phyloP scores from a whole-genome alignment of 306 rosid genomes.

The Fagus crenata region DNA sequence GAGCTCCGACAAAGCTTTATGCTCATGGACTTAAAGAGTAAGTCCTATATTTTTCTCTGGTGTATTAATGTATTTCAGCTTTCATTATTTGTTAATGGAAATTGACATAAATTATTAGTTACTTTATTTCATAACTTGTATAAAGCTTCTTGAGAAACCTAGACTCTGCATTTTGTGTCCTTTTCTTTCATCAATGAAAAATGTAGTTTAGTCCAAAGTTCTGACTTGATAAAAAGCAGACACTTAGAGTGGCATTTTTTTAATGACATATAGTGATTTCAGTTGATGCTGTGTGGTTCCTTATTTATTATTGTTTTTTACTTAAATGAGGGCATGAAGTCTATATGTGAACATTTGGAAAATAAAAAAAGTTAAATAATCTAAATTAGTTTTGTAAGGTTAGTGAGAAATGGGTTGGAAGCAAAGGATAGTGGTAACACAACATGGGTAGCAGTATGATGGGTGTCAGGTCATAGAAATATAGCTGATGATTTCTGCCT shows the following conservation, averaged over 20 bases:
- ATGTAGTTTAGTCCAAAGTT: not conserved
- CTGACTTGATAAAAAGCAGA: not conserved
- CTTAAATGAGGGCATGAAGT: not conserved
- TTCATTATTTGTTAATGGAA: not conserved
- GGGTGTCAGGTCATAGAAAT: conserved; percentile 3
- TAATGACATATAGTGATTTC: not conserved
- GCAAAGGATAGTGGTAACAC: too few species aligned
- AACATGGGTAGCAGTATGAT: not conserved
- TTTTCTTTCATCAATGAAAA: not conserved
- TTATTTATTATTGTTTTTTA: not conserved
- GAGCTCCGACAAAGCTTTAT: conserved; percentile 68
- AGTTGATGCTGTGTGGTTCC: not conserved
- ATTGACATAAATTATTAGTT: not conserved
- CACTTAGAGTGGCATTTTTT: not conserved
- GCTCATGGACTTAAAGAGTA: conserved; percentile 81
- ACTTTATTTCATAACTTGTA: not conserved
- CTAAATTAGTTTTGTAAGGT: not conserved
- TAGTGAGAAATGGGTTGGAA: too few species aligned
- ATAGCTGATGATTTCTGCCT: conserved; percentile 27
- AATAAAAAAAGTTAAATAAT: not conserved
- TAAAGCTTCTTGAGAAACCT: not conserved
- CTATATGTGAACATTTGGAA: not conserved
- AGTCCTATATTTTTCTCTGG: conserved; percentile 32
- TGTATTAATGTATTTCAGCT: conserved; percentile 7
- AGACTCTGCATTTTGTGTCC: not conserved